Evolutionary conservation across 2,329 filamentous ascomycete species (phyloP).

Genomic region (Aspergillus luchuensis): DNA sequence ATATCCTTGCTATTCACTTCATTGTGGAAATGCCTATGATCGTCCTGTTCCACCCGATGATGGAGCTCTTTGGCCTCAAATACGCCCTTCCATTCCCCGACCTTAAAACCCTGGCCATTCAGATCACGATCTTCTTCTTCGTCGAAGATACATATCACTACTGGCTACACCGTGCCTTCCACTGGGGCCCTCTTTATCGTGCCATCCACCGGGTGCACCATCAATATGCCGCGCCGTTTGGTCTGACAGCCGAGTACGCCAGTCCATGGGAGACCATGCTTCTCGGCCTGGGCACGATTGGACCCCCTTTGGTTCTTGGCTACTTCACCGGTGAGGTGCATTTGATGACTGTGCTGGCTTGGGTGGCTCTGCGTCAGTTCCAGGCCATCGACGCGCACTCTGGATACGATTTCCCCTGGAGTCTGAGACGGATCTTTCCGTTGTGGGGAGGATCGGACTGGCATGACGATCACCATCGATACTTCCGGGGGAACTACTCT

Average conservation of each 20-base stretch:
- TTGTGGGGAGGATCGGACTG: slow-evolving; percentile 96
- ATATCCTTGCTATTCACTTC: slow-evolving; percentile 91
- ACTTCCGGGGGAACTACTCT: slow-evolving; percentile 95
- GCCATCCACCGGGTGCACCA: slow-evolving; percentile 97
- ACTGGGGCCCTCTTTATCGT: slow-evolving; percentile 93
- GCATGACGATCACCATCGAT: slow-evolving; percentile 94
- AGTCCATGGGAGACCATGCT: slow-evolving; percentile 94
- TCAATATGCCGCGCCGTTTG: slow-evolving; percentile 94
- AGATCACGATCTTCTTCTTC: slow-evolving; percentile 89
- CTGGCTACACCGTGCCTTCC: slow-evolving; percentile 87
- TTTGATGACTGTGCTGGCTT: slow-evolving; percentile 92
- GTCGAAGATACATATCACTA: slow-evolving; percentile 97
- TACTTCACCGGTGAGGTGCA: slow-evolving; percentile 80
- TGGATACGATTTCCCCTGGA: slow-evolving; percentile 97
- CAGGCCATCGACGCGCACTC: slow-evolving; percentile 96
- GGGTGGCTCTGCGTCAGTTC: slow-evolving; percentile 87
- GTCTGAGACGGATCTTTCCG: slow-evolving; percentile 77
- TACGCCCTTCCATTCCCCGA: slow-evolving; percentile 85
- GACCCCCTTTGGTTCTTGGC: slow-evolving; percentile 76
- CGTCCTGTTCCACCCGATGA: slow-evolving; percentile 88
- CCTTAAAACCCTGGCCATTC: slow-evolving; percentile 76
- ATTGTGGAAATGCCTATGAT: slow-evolving; percentile 96
- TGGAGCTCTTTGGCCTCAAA: slow-evolving; percentile 82
- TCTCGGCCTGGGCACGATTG: slow-evolving; percentile 81
- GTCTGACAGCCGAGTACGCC: slow-evolving; percentile 91